Evolutionary conservation across 306 rosid species (phyloP).

Genomic region (Cicer judaicum): DNA sequence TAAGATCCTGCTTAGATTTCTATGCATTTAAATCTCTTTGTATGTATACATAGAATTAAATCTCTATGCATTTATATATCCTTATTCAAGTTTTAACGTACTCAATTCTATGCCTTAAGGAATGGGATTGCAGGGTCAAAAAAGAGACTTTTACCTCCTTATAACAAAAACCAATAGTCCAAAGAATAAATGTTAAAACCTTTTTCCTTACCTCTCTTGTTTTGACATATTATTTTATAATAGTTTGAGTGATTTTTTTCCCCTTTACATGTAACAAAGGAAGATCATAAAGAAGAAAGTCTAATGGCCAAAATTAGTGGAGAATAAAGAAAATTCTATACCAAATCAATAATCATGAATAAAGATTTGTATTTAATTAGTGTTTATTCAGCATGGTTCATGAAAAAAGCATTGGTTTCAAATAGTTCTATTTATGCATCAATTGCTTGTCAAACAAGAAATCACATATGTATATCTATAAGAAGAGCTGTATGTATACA

Average conservation of each 20-base stretch:
- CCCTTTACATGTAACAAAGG: background rate
- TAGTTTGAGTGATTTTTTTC: background rate
- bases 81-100: too few relatives aligned
- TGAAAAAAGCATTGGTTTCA: background rate
- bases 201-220: too few relatives aligned
- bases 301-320: background rate
- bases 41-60: too few relatives aligned
- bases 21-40: too few relatives aligned
- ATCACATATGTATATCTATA: constrained; percentile 1
- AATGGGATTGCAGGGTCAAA: too few relatives aligned
- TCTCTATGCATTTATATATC: too few relatives aligned
- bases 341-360: background rate
- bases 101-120: too few relatives aligned
- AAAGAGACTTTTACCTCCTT: too few relatives aligned
- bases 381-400: background rate
- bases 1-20: background rate
- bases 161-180: too few relatives aligned
- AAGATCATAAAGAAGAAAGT: background rate
- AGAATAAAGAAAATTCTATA: background rate
- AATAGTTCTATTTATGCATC: background rate
- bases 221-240: background rate
- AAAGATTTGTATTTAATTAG: background rate
- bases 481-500: background rate
- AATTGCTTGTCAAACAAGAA: constrained; percentile 31
- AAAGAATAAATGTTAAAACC: too few relatives aligned